Evolutionary conservation across 2,329 filamentous ascomycete species (phyloP).

Genomic region (Fusarium fujikuroi): DNA sequence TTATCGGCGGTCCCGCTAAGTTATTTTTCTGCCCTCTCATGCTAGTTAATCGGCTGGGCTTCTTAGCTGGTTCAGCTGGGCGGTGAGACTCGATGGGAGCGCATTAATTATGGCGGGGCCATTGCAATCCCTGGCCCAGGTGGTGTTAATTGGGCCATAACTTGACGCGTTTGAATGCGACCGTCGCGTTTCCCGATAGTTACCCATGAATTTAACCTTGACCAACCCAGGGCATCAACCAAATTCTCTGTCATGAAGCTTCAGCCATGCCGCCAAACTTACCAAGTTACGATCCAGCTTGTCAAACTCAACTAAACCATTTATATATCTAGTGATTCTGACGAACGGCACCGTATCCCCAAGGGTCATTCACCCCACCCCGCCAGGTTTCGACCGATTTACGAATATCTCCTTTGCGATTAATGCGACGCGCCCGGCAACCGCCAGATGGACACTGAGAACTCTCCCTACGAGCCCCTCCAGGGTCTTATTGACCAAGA

Average conservation of each 20-base stretch:
- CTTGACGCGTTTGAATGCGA: constrained; percentile 34
- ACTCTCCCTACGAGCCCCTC: constrained; percentile 12
- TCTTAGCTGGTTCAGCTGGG: not conserved
- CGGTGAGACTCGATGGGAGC: constrained; percentile 22
- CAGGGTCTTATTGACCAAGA: not conserved
- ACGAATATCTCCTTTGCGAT: not conserved
- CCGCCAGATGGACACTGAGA: constrained; percentile 30
- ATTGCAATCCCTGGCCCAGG: not conserved
- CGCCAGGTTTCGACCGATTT: constrained; percentile 7
- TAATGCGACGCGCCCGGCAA: constrained; percentile 4
- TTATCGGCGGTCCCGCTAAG: constrained; percentile 12
- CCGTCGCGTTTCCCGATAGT: constrained; percentile 33
- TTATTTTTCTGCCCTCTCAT: constrained; percentile 47
- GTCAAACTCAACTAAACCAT: not conserved
- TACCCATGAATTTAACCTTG: constrained; percentile 16
- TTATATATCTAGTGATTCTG: not conserved
- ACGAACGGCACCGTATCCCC: not conserved
- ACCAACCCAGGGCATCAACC: not conserved
- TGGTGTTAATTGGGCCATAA: constrained; percentile 27
- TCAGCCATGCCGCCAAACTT: not conserved
- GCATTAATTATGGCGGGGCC: not conserved
- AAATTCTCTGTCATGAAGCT: constrained; percentile 1
- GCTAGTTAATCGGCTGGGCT: constrained; percentile 6
- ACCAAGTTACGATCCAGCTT: not conserved
- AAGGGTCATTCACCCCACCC: not conserved